Percentiles rank a stretch among this genome's conserved stretches.
phyloP scores from a whole-genome alignment of 1,284 basidiomycete genomes.

The Ceratobasidium sp. region DNA sequence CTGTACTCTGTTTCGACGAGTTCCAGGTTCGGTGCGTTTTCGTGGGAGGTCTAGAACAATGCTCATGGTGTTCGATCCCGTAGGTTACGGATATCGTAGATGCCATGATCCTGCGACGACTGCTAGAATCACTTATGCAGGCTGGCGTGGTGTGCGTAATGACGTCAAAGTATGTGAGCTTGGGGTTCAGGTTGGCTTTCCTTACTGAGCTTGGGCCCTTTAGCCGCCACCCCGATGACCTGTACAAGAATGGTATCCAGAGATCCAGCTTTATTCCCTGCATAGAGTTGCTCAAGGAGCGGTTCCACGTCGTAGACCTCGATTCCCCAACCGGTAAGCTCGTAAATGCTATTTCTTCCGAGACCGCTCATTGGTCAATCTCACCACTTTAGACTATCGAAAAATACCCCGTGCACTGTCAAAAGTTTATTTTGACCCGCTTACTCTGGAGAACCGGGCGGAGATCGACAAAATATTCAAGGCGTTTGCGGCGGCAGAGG shows the following conservation, averaged over 20 bases:
- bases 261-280: constrained; percentile 95
- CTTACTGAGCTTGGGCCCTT: constrained; percentile 23
- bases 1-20: constrained; percentile 95
- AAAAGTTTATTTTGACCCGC: constrained; percentile 88
- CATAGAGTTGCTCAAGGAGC: constrained; percentile 89
- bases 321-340: constrained; percentile 88
- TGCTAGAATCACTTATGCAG: constrained; percentile 84
- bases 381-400: constrained; percentile 75
- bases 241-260: constrained; percentile 99
- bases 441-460: constrained; percentile 65
- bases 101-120: constrained; percentile 93
- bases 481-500: constrained; percentile 66
- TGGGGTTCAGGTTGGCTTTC: neutral
- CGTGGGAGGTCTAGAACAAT: neutral
- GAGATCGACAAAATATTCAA: constrained; percentile 86
- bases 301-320: constrained; percentile 87
- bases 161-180: constrained; percentile 85
- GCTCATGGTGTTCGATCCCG: constrained; percentile 16
- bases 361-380: constrained; percentile 9
- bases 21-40: constrained; percentile 74
- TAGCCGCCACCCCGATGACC: constrained; percentile 94
- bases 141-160: constrained; percentile 94
- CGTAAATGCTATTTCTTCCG: constrained; percentile 9
- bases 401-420: constrained; percentile 87
- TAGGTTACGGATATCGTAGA: constrained; percentile 98